Evolutionary conservation across 768 basidiomycete genomes (phyloP).

Genomic region (Cystobasidium tubakii): DNA sequence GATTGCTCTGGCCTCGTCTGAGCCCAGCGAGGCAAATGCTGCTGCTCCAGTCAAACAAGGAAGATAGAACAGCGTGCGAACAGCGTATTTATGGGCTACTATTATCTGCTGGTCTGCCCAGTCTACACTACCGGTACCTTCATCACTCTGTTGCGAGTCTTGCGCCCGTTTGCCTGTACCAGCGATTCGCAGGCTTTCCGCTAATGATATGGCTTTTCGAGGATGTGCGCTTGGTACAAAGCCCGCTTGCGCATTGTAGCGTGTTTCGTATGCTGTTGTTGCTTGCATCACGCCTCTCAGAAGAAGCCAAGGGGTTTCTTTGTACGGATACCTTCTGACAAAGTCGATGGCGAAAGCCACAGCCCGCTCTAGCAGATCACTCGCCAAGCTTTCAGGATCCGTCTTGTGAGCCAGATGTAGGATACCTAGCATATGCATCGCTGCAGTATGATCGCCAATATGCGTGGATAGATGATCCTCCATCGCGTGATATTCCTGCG

Average conservation of each 20-base stretch:
- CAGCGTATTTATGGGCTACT: neutral
- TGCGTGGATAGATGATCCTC: neutral
- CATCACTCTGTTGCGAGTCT: neutral
- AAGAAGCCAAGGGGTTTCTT: conserved; percentile 36
- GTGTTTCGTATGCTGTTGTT: neutral
- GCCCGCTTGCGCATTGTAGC: no score
- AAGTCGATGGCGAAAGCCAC: neutral
- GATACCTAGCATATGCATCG: neutral
- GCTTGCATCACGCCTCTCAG: conserved; percentile 1
- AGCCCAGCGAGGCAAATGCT: neutral
- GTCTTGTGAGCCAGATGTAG: neutral
- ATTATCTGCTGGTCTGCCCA: neutral
- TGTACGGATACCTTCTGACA: conserved; percentile 13
- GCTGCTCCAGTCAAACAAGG: neutral
- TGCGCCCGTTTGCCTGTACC: no score
- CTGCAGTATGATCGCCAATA: conserved; percentile 29
- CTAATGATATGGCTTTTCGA: neutral
- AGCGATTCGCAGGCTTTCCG: no score
- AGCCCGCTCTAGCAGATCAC: neutral
- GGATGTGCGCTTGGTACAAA: no score
- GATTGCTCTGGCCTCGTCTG: neutral
- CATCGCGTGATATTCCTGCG: neutral
- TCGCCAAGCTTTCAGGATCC: neutral
- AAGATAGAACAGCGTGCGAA: neutral
- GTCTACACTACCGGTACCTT: neutral